Conservation (phyloP, 345 rosid genomes). For the Murraya paniculata region DNA sequence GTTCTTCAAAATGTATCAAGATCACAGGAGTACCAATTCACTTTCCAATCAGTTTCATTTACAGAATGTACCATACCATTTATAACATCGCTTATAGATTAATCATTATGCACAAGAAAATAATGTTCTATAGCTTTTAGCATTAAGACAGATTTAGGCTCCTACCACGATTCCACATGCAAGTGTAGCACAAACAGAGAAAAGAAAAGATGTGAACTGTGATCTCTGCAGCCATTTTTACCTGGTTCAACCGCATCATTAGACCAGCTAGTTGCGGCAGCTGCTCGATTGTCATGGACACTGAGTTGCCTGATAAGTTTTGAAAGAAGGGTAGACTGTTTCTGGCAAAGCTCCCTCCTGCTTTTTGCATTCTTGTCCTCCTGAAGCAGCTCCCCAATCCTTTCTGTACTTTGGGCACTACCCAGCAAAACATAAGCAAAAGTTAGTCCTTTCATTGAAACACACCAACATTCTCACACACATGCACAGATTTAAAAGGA, state of each 20-base stretch:
- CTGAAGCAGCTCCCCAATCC: conserved; percentile 83
- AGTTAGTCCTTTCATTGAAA: neutral
- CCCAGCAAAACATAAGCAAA: conserved; percentile 1
- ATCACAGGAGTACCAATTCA: neutral
- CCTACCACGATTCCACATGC: neutral
- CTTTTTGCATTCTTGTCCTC: conserved; percentile 86
- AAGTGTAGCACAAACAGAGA: neutral
- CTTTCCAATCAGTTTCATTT: neutral
- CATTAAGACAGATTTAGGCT: neutral
- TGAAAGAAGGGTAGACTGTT: conserved; percentile 81
- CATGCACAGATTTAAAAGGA: neutral
- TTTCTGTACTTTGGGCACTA: conserved; percentile 73
- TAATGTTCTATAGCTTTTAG: neutral
- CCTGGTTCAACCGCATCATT: conserved; percentile 47
- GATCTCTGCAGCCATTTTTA: conserved; percentile 13
- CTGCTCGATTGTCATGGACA: conserved; percentile 88
- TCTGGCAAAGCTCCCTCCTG: conserved; percentile 77
- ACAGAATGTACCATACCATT: neutral
- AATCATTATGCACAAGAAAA: neutral
- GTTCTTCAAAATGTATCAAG: neutral
- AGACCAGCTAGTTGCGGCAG: conserved; percentile 79
- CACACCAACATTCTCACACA: neutral
- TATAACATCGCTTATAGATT: neutral
- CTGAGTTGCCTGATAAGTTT: conserved; percentile 81
- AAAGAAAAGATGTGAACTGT: neutral